Evolutionary conservation across 495 filamentous ascomycete species (phyloP).

Genomic region (Aspergillus affinis): DNA sequence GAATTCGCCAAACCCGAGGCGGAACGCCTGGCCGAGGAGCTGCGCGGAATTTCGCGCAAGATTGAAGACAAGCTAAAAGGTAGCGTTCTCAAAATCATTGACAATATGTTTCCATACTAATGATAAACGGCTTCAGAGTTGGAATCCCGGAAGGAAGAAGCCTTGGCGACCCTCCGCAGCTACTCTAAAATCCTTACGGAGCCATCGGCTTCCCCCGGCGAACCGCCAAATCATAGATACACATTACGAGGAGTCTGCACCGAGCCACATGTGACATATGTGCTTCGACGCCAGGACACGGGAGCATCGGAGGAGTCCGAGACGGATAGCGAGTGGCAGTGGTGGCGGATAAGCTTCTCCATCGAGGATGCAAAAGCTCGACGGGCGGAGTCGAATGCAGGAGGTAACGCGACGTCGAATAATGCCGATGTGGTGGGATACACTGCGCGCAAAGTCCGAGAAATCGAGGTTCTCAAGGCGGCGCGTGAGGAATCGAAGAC

Average conservation of each 20-base stretch:
- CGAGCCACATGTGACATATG: constrained; percentile 50
- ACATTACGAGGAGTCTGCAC: constrained; percentile 54
- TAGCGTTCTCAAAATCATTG: constrained; percentile 14
- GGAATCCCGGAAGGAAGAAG: constrained; percentile 51
- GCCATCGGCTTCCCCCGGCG: constrained; percentile 44
- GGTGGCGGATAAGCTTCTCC: constrained; percentile 58
- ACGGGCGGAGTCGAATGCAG: constrained; percentile 30
- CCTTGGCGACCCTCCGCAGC: constrained; percentile 42
- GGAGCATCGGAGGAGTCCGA: constrained; percentile 12
- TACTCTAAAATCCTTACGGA: constrained; percentile 56
- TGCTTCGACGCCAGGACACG: constrained; percentile 32
- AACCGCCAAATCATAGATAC: constrained; percentile 48
- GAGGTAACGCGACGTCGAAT: constrained; percentile 18
- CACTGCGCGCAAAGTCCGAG: constrained; percentile 45
- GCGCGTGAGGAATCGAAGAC: constrained; percentile 50
- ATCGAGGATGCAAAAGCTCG: constrained; percentile 45
- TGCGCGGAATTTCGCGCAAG: constrained; percentile 39
- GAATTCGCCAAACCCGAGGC: constrained; percentile 26
- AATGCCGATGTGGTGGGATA: constrained; percentile 45
- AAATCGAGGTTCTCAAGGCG: constrained; percentile 52
- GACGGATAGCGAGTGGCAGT: constrained; percentile 41
- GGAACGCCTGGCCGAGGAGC: constrained; percentile 35
- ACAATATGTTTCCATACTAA: constrained; percentile 11
- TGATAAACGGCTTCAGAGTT: constrained; percentile 39
- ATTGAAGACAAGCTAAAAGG: constrained; percentile 53